Conservation (phyloP, 1,139 yeast genomes). For the Diutina scorzettiae region DNA sequence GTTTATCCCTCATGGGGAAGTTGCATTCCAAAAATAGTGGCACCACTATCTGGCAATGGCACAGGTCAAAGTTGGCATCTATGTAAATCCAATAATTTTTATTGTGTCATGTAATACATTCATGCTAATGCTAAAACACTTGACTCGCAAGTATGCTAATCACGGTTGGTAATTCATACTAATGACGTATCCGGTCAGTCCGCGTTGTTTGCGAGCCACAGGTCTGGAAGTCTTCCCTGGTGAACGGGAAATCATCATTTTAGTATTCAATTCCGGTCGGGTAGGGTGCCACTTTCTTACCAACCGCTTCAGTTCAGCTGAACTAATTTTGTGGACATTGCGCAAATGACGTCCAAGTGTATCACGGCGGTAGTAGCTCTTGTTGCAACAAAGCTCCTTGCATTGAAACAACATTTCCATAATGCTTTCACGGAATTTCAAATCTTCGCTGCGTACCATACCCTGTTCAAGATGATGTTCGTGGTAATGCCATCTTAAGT, state of each 20-base stretch:
- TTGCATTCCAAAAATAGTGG: not conserved
- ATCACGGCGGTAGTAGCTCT: not conserved
- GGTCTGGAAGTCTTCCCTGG: too few species aligned
- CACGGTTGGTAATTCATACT: too few species aligned
- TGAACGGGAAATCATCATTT: too few species aligned
- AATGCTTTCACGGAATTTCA: not conserved
- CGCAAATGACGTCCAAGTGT: not conserved
- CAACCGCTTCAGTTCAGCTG: not conserved
- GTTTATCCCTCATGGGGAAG: not conserved
- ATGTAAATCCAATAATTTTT: too few species aligned
- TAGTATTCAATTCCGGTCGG: not conserved
- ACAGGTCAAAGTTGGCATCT: too few species aligned
- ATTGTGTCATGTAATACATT: too few species aligned
- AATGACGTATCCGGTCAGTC: too few species aligned
- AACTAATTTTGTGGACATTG: not conserved
- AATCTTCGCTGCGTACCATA: not conserved
- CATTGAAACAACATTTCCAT: not conserved
- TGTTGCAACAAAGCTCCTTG: not conserved
- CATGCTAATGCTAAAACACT: too few species aligned
- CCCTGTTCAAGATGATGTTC: not conserved
- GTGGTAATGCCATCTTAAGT: constrained; percentile 1
- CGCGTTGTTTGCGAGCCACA: too few species aligned
- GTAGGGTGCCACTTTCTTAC: not conserved
- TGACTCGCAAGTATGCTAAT: too few species aligned
- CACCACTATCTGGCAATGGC: too few species aligned